Evolutionary conservation across 2,329 filamentous ascomycete genomes (phyloP), one percentile per base, ranked within the genome.

Genomic region (Hymenotorrendiella dingleyae): DNA sequence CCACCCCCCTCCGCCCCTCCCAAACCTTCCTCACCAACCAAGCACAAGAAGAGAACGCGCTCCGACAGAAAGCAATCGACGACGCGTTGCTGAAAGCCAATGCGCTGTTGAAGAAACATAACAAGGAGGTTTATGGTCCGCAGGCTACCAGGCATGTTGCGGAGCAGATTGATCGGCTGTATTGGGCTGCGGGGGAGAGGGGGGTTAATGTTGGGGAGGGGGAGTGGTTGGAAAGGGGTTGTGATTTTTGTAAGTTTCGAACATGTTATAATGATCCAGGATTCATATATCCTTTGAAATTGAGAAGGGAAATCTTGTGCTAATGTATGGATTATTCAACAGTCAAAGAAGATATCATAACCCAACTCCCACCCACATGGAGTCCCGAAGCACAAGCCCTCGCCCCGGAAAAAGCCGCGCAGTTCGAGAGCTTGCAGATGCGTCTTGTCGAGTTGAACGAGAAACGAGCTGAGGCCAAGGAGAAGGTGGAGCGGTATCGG

Each of bases 81-180:
- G 76, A 81, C 47, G 76, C 70, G 10, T 59, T 82, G 4, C 66
- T 68, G 50, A 71, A 70, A 29, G 67, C 85, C 10, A 84, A 85
- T 57, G 73, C 79, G 46, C 64, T 71, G 12, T 64, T 86, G 11
- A 73, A 75, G 50, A 78, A 82, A 52, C 84, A 88, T 59, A 73
- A 73, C 22, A 76, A 75, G 26, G 73, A 79, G 42, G 78, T 79
- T 4, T 86, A 86, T 59, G 73, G 79, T 12, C 74, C 80, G 0
- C 80, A 84, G 53, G 80, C 82, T n/a, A 78, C 74, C 39, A 74
- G 82, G 26, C 80, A 85, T 54, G 74, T 87, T 14, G 82, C 83
- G 2, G 82, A 86, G 66, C 83, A 88, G 65, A 78, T 88, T 30
- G 80, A 85, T 62, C 64, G 65, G 36, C 64, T 84, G 33, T 87